Evolutionary conservation across 192 early-diverging fungal species (phyloP).

Genomic region (Phlyctochytrium arcticum): DNA sequence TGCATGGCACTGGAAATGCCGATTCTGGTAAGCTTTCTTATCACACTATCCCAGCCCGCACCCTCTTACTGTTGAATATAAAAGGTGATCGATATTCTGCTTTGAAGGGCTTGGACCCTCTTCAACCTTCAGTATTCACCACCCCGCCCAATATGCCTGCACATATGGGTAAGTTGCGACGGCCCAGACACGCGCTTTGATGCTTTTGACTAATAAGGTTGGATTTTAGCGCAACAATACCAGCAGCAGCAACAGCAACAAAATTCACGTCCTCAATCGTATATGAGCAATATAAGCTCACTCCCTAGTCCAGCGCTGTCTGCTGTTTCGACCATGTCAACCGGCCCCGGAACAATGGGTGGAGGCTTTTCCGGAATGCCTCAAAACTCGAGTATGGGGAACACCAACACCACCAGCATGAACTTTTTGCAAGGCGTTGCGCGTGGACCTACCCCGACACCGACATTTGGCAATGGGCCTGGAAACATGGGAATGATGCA

Average conservation of each 20-base stretch:
- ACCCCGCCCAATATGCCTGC: not conserved
- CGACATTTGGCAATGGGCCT: not conserved
- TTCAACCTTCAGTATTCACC: constrained; percentile 22
- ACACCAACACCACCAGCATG: not conserved
- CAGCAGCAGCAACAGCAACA: not conserved
- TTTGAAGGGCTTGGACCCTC: constrained; percentile 24
- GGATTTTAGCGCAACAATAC: too few species aligned
- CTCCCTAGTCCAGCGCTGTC: constrained; percentile 16
- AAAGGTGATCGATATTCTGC: constrained; percentile 22
- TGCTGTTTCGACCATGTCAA: not conserved
- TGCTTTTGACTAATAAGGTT: too few species aligned
- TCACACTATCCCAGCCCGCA: not conserved
- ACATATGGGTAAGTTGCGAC: too few species aligned
- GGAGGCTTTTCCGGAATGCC: not conserved
- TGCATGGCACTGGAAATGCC: too few species aligned
- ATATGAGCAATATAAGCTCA: too few species aligned
- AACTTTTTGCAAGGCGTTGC: constrained; percentile 18
- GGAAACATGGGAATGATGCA: not conserved
- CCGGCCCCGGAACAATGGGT: not conserved
- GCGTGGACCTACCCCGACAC: constrained; percentile 3
- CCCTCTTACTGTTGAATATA: not conserved
- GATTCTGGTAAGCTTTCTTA: not conserved
- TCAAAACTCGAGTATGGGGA: not conserved
- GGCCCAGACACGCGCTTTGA: too few species aligned
- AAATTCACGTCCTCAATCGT: not conserved